Evolutionary conservation across 1,139 yeast genomes (phyloP).

Genomic region (Lodderomyces pseudojiufengensis): DNA sequence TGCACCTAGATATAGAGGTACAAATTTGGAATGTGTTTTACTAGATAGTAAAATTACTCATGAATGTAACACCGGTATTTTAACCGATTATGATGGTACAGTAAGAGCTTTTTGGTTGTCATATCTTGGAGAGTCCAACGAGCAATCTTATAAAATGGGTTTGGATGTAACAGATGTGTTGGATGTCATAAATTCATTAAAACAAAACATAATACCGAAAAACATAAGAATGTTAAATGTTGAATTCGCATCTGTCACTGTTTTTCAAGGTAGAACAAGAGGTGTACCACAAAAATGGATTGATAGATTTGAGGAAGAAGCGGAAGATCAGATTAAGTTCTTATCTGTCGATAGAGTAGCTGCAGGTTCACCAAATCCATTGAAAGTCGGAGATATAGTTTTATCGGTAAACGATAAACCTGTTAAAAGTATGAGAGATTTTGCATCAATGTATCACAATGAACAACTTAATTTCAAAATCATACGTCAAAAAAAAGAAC

Average conservation of each 20-base stretch:
- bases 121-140: slow-evolving; percentile 70
- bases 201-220: slow-evolving; percentile 49
- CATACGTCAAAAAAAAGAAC: slow-evolving; percentile 50
- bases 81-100: slow-evolving; percentile 76
- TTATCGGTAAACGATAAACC: slow-evolving; percentile 63
- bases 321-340: slow-evolving; percentile 65
- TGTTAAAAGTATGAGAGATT: slow-evolving; percentile 65
- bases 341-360: slow-evolving; percentile 70
- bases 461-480: slow-evolving; percentile 55
- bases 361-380: slow-evolving; percentile 33
- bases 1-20: slow-evolving; percentile 81
- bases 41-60: slow-evolving; percentile 70
- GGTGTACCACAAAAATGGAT: slow-evolving; percentile 89
- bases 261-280: slow-evolving; percentile 75
- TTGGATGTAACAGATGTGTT: slow-evolving; percentile 66
- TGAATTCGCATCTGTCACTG: slow-evolving; percentile 66
- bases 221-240: slow-evolving; percentile 69
- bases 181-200: slow-evolving; percentile 54
- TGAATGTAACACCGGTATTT: slow-evolving; percentile 77
- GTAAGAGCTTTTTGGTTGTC: slow-evolving; percentile 83
- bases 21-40: slow-evolving; percentile 73
- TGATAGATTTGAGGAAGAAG: slow-evolving; percentile 53
- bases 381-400: slow-evolving; percentile 66
- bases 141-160: slow-evolving; percentile 73
- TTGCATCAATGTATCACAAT: slow-evolving; percentile 49